Evolutionary conservation across 2,329 filamentous ascomycete species (phyloP).

Genomic region (Aspergillus intermedius): DNA sequence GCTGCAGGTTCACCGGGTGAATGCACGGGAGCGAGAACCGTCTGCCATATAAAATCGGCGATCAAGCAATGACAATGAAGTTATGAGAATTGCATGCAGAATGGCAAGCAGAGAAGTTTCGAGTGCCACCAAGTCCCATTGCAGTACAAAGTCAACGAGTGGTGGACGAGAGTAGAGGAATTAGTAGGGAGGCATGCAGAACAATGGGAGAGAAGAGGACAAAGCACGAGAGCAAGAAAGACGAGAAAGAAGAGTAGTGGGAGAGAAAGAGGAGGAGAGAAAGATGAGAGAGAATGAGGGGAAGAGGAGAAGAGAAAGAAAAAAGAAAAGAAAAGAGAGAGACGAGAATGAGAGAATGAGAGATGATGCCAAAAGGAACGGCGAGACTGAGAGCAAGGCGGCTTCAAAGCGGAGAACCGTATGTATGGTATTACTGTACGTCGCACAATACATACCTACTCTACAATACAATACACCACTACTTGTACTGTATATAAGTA

Average conservation of each 20-base stretch:
- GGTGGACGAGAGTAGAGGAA: constrained; percentile 3
- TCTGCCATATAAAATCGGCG: constrained; percentile 21
- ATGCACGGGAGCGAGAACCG: constrained; percentile 25
- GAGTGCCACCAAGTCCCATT: constrained; percentile 15
- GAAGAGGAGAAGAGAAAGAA: constrained; percentile 5
- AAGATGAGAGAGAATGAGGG: constrained; percentile 7
- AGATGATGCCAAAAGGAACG: constrained; percentile 20
- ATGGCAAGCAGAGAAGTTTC: constrained; percentile 9
- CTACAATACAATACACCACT: too few species aligned
- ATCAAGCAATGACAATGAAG: constrained; percentile 17
- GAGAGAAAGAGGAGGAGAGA: constrained; percentile 13
- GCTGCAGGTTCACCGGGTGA: constrained; percentile 34
- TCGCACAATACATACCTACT: not conserved
- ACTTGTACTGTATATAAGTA: too few species aligned
- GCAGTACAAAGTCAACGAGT: constrained; percentile 8
- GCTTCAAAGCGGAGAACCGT: constrained; percentile 14
- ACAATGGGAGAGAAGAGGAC: constrained; percentile 7
- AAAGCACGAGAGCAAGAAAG: constrained; percentile 11
- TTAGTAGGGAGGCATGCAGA: constrained; percentile 3
- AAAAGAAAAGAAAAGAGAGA: constrained; percentile 16
- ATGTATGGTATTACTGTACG: not conserved
- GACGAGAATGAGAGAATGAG: not conserved
- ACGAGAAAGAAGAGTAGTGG: constrained; percentile 17
- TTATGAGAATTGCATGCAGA: constrained; percentile 12
- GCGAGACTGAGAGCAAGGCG: constrained; percentile 14